Base-by-base conservation (phyloP, 805 yeast genomes). In the Ogataea saltuana region DNA sequence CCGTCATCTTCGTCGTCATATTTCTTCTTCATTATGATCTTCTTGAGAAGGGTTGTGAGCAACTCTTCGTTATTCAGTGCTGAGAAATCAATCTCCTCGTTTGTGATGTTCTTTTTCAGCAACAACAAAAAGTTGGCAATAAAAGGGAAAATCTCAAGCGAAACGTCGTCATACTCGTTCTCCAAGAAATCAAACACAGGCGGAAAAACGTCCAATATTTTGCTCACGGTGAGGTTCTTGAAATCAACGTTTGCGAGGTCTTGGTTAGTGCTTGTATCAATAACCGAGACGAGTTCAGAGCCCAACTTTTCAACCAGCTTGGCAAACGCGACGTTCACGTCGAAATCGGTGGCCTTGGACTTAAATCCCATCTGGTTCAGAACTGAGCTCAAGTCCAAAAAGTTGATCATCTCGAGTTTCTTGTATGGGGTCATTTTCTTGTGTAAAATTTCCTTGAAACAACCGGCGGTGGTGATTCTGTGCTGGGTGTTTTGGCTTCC, bases 131-230 rank as follows among this genome's bases (percentile, higher is more conserved):
- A 89, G 40, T 81, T 85, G 28, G 86, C 78, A 34, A 93, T 69
- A 55, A 88, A 85, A 7, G 93, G 84, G 58, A 91, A 85, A 6
- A 88, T 85, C 61, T 88, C 95, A 28, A 76, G 72, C 1, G 95
- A 80, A 11, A 91, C 83, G 53, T 93, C 97, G 63, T 93, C 98
- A 58, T 83, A 89, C 50, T 84, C 95, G 61, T 88, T 85, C 22
- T 79, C 75, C 59, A 93, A 73, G 51, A 84, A 87, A 46, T 73
- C 74, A 45, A 91, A 73, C 6, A 85, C 70, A 22, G 81, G 70
- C 17, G 97, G 97, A 71, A 88, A 78, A 15, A 86, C 69, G 44
- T 78, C 76, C 21, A 81, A 61, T 15, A 87, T 69, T 53, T 80
- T 75, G 33, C 67, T 69, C 39, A 61, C 64, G 33, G 69, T 63